Evolutionary conservation across 306 rosid species (phyloP), one percentile per base, ranked within the genome.

Genomic region (Prunus fruticosa): DNA sequence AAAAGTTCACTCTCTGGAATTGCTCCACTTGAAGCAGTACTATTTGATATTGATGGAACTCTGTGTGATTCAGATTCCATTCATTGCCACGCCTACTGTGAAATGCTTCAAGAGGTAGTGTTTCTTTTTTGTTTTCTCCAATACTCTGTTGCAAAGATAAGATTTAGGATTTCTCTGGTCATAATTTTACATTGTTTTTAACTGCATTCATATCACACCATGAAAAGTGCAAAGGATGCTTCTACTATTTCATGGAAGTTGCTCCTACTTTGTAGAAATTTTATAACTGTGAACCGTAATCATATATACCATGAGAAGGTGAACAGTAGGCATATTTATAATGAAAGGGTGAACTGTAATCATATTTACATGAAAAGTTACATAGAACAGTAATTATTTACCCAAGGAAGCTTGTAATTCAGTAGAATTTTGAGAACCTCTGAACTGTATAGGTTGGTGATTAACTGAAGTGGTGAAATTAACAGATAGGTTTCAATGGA

Each of bases 1-100:
- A 83, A 88, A 77, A 76, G 73, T 85, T 64, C 88, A 54, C 90
- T 95, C 57, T 68, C 86, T 64, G 74, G 28, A 64, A 86, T 89
- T 70, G 91, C 92, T 76, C 97, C 97, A 41, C 80, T 92, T 61
- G 92, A 92, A 81, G 97, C 96, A 27, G 90, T 95, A 80, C 87
- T 95, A 34, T 95, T 95, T 78, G 98, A 95, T 79, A 83, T 95
- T 50, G 98, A 95, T 83, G 98, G 98, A 82, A 92, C 98, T 28
- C 73, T 93, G 0, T 91, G 91, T 73, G 98, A 93, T 84, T 93
- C 98, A 18, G 98, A 93, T 86, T 96, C 97, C 3, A 84, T 93
- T 68, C 98, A 93, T 80, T 82, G 78, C 81, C 25, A 53, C 53
- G 94, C 97, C 45, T 93, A 88, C 84, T 87, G 92, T 4, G 93